These are phyloP conservation scores for Gaertneriomyces sp. DNA, from an alignment of 192 early-diverging fungal genomes.

Conservation along the genomic window DNA sequence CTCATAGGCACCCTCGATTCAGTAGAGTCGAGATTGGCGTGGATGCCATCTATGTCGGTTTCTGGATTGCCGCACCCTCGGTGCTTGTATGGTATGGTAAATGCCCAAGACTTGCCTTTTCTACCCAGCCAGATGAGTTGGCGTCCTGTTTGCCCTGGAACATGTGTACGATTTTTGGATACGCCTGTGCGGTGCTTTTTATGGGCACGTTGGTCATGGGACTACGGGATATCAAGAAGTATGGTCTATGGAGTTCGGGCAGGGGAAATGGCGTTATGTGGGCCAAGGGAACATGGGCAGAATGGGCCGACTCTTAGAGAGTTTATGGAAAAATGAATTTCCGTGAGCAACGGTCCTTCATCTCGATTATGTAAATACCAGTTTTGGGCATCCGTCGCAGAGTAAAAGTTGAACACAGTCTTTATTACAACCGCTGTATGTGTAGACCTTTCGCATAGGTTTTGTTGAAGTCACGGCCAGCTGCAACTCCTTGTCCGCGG, in stretches of 20 bases:
- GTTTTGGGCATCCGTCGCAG: too few relatives aligned
- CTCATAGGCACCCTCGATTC: slow-evolving; percentile 45
- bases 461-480: too few relatives aligned
- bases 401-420: too few relatives aligned
- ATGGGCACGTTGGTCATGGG: slow-evolving; percentile 35
- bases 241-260: slow-evolving; percentile 24
- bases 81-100: slow-evolving; percentile 28
- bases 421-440: too few relatives aligned
- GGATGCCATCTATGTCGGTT: slow-evolving; percentile 34
- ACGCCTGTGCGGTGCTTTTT: slow-evolving; percentile 28
- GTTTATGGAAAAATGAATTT: too few relatives aligned
- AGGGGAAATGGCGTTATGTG: slow-evolving; percentile 32
- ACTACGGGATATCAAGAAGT: slow-evolving; percentile 29
- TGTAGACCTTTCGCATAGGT: too few relatives aligned
- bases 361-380: too few relatives aligned
- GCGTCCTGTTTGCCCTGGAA: slow-evolving; percentile 33
- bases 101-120: slow-evolving; percentile 29
- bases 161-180: slow-evolving; percentile 42
- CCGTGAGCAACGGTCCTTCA: too few relatives aligned
- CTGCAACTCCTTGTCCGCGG: too few relatives aligned
- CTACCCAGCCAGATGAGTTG: slow-evolving; percentile 3
- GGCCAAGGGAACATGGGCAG: slow-evolving; percentile 30
- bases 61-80: slow-evolving; percentile 40
- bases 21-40: slow-evolving; percentile 40
- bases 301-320: slow-evolving; percentile 20